These are phyloP conservation scores for Rhodotorula sp. DNA, from an alignment of 1,284 basidiomycete genomes.

Conservation along the genomic window DNA sequence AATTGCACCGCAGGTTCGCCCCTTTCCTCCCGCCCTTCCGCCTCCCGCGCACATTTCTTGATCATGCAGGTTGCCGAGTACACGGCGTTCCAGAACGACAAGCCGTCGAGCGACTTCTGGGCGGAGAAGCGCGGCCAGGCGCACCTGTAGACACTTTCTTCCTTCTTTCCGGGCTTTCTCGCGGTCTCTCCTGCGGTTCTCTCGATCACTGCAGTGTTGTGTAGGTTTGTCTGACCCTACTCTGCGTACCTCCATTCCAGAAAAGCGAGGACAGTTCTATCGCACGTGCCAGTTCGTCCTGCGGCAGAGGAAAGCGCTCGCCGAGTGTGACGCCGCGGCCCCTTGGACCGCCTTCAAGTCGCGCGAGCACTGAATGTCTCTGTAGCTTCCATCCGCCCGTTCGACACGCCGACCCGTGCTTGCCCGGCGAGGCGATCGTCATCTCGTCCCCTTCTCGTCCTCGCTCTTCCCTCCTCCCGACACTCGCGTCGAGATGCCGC, in stretches of 20 bases:
- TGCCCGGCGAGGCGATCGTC: neutral
- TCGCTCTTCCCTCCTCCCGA: neutral
- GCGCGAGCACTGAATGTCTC: too few relatives aligned
- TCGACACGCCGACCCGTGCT: too few relatives aligned
- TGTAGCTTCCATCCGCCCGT: too few relatives aligned
- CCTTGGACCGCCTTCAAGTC: too few relatives aligned
- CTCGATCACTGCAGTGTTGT: neutral
- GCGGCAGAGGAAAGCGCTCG: too few relatives aligned
- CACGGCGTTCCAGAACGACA: constrained; percentile 13
- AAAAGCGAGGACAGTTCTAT: too few relatives aligned
- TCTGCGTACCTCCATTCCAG: too few relatives aligned
- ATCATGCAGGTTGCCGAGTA: constrained; percentile 29
- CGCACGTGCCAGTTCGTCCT: too few relatives aligned
- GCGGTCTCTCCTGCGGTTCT: neutral
- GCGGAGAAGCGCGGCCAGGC: constrained; percentile 20
- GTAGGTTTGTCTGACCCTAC: too few relatives aligned
- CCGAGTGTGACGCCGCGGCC: too few relatives aligned
- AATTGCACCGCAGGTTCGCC: constrained; percentile 28
- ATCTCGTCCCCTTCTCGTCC: neutral
- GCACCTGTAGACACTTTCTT: neutral
- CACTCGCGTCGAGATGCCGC: neutral
- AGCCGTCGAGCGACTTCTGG: constrained; percentile 35
- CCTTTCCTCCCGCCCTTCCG: neutral
- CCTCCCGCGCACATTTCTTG: neutral
- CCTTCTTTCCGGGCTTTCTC: neutral